Base-by-base conservation (phyloP, 176 grass and related monocot genomes). In the Pharus latifolius region DNA sequence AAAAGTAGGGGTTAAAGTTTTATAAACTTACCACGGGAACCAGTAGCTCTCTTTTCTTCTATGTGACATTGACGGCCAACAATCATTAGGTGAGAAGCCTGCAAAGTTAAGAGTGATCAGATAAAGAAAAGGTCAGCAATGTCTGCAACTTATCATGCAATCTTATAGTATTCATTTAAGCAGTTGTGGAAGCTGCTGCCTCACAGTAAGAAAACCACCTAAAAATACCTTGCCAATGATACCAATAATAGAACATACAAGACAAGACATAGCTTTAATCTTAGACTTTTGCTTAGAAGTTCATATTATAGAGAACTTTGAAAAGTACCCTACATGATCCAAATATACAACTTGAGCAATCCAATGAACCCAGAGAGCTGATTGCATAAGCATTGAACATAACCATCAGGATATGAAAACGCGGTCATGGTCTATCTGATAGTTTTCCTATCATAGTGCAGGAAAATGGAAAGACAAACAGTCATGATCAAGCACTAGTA, bases 21-120 rank as follows among this genome's bases (percentile, higher is more conserved):
- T 1, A 22, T 56, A 40, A 54, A 66, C 79, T 77, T 86, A 73
- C 96, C 96, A 79, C 96, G 84, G 53, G 90, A 69, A 76, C 79
- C 82, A 72, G 68, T 65, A 48, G 87, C 67, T 78, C 96, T 78
- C 75, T 99, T 99, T 85, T 95, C 96, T 79, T 99, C 84, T 0
- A 99, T 79, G 10, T 75, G 76, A 45, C 82, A 87, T 66, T 83
- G 85, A 1, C 85, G 73, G 17, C 86, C 90, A 72, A 65, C 60
- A n/a, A 99, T 91, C 63, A 71, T 82, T 58, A 99, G 74, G 67
- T 90, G 90, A 45, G 96, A 95, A 81, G 82, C 90, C 96, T 99
- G 80, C 56, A 72, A 61, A 67, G 43, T 61, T 49, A 56, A 52
- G 40, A 44, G 14, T 28, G 25, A 49, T 63, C 10, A 81, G 25